Evolutionary conservation across 2,329 filamentous ascomycete species (phyloP), one percentile per base, ranked within the genome.

Genomic region (Pestalotiopsis sp.): DNA sequence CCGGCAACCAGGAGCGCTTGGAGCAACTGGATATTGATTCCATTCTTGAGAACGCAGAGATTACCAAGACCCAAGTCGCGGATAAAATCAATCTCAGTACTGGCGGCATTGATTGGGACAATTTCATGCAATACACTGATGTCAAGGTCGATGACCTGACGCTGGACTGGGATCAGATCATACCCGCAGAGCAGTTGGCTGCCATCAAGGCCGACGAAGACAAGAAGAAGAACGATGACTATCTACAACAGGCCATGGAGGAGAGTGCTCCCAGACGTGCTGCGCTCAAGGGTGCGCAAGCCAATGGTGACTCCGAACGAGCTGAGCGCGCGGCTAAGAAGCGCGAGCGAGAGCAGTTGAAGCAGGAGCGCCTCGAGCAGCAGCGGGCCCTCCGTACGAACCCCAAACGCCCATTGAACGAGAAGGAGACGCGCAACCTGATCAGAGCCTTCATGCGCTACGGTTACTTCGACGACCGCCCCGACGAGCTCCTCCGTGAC

Each of bases 21-120:
- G 96, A 99, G 80, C 94, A 98, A 80, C 90, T 99, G 26, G 96
- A 99, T 78, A 98, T 99, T 73, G 97, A 99, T 77, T 94, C 94
- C 9, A 96, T 99, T 52, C 88, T 99, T 17, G 96, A 96, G 75
- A 98, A 98, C 78, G 96, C 97, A 35, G 96, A 99, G 81, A 90
- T 98, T 74, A 97, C 97, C 74, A 95, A 97, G 83, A 98, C 96
- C 0, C 94, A 98, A 79, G 92, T 98, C 66, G 92, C 95, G 24
- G 94, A 97, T 79, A 94, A 94, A 77, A 94, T 98, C 77, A 89
- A 89, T 68, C 92, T 97, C 57, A 97, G 94, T 68, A 96, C 95
- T 75, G 97, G 96, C 75, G 96, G 87, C 66, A 89, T 89, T 62
- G 87, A 89, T 73, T 89, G 96, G 82, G 95, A 98, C 77, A 97